Evolutionary conservation across 2,329 filamentous ascomycete species (phyloP).

Genomic region (Ophiosphaerella narmari): DNA sequence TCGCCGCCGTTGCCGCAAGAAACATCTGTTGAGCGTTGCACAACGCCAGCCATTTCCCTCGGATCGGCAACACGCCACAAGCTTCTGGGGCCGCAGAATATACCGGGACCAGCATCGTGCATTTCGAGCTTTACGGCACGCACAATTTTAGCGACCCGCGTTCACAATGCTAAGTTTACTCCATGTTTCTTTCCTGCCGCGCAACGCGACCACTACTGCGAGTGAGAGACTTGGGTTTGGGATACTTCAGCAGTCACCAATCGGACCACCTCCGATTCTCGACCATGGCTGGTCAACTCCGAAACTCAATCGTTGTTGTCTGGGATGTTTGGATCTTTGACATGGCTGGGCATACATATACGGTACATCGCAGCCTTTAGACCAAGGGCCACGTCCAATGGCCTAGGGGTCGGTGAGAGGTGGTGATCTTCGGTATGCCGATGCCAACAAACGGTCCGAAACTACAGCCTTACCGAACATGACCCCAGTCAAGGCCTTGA

Average conservation of each 20-base stretch:
- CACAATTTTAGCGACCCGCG: not conserved
- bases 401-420: not conserved
- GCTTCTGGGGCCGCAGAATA: not conserved
- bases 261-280: not conserved
- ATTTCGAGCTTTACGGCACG: not conserved
- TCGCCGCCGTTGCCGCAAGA: conserved; percentile 7
- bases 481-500: not conserved
- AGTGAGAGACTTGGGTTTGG: not conserved
- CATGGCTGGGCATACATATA: too few species aligned
- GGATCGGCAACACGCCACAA: not conserved
- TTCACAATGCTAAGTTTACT: not conserved
- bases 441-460: conserved; percentile 8
- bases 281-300: not conserved
- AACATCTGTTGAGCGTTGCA: conserved; percentile 6
- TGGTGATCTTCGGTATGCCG: conserved; percentile 22
- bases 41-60: conserved; percentile 1
- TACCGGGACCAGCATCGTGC: not conserved
- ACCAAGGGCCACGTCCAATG: not conserved
- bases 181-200: not conserved
- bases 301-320: not conserved
- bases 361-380: not conserved
- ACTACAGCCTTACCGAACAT: too few species aligned
- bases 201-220: not conserved
- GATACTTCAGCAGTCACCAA: not conserved
- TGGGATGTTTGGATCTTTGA: too few species aligned